Base-by-base conservation (phyloP, 106 monocot genomes). In the Alisma plantagoaquatica region DNA sequence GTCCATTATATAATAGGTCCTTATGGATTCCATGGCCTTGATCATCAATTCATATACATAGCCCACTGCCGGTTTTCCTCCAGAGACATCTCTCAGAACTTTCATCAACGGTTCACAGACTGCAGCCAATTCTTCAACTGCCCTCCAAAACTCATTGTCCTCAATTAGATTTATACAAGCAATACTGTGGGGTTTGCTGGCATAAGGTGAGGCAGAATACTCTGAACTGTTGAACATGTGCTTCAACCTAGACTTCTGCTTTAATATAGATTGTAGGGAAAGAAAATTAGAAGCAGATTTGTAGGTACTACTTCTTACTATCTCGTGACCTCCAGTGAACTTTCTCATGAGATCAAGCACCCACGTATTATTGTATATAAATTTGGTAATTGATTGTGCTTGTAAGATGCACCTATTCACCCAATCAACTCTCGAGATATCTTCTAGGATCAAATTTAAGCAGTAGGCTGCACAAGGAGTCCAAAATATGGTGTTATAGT, bases 1-100 rank as follows among this genome's bases (percentile, higher is more conserved):
- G 43, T 94, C 94, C 87, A 94, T 88, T 70, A 94, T 94, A 63
- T 87, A 94, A 64, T 88, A 94, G 18, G 87, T 88, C 41, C 94
- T 62, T 43, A 94, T 81, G n/a, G 83, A 87, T 16, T 94, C 94
- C 51, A 77, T 94, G 18, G 77, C 83, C 59, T 68, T 94, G 2
- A 75, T 83, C 83, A 88, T 94, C 10, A 75, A 84, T 52, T 88
- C 94, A 43, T 87, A 94, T 42, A 94, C 77, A 32, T 72, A 77
- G 15, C 87, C 94, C 17, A 88, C 77, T 27, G 80, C 87, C 19
- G 80, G 71, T 66, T 84, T 94, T 23, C 87, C 71, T 51, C 77
- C 83, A 3, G 83, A 84, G 50, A 94, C 83, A 70, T 94, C 94
- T 48, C 94, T 83, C 61, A 84, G 27, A 21, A 94, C 80, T 53